Evolutionary conservation across 2,329 filamentous ascomycete species (phyloP), one percentile per base, ranked within the genome.

Genomic region (Metarhizium album): DNA sequence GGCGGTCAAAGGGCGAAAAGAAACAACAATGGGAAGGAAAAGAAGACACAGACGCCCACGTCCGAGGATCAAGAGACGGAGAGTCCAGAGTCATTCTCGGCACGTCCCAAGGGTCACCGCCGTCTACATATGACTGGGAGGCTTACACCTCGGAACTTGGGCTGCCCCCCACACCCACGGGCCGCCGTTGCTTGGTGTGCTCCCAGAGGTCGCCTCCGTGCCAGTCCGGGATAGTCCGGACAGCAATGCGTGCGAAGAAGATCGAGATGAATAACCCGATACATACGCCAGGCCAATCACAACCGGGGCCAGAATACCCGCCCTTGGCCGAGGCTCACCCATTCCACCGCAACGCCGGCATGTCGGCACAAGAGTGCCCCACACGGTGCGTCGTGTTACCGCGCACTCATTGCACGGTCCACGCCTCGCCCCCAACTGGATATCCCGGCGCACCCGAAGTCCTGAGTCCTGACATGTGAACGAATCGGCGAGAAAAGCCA

Each of bases 241-340:
- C 45, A 43, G 22, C 45, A 43, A 16, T 23, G 22, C n/a, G 18
- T 8, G 31, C 46, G 27, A 33, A 37, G 16, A 27, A 31, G 37
- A 42, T 27, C 48, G 52, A 51, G 52, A 51, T n/a, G n/a, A n/a
- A n/a, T n/a, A n/a, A n/a, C n/a, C n/a, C n/a, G n/a, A n/a, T n/a
- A 13, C 49, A 43, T 51, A 38, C 47, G 37, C 4, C 43, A 35
- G 40, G 40, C 40, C 40, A 46, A 33, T 46, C 45, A 33, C 24
- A 18, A 27, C 16, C 37, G 37, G 5, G 24, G 27, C 7, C 14
- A 24, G 6, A 24, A 51, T 62, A 64, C 62, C 67, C 66, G 64
- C 66, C 64, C 71, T 72, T 72, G 71, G 68, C 67, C 72, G 67
- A 72, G 66, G 67, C 53, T 22, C 7, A 11, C 37, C 16, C n/a